Conservation (phyloP, 352 stramenopile species). For the Phytophthora fragariae region DNA sequence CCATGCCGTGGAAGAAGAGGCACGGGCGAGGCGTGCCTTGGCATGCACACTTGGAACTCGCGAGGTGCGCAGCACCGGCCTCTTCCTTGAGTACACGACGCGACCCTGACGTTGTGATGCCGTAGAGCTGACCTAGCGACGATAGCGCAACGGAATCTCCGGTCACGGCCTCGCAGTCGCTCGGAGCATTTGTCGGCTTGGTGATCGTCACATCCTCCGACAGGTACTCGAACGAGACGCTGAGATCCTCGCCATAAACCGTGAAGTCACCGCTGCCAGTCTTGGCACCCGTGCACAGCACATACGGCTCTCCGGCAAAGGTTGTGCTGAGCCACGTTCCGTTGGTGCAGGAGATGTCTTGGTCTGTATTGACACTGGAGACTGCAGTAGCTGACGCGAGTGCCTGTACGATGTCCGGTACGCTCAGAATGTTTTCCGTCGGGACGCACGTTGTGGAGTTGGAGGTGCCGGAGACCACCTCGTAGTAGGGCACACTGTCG, state of each 20-base stretch:
- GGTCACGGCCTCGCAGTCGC: conserved; percentile 29
- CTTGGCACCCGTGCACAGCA: conserved; percentile 42
- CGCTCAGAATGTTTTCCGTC: conserved; percentile 29
- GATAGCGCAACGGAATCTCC: conserved; percentile 30
- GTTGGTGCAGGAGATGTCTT: conserved; percentile 46
- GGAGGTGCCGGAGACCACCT: conserved; percentile 8
- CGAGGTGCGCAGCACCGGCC: conserved; percentile 27
- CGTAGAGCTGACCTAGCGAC: conserved; percentile 38
- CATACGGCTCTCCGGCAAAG: conserved; percentile 47
- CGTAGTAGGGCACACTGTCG: conserved; percentile 43
- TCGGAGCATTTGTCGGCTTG: conserved; percentile 29
- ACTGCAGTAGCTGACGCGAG: conserved; percentile 41
- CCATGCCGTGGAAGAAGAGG: conserved; percentile 65
- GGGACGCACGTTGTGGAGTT: conserved; percentile 28
- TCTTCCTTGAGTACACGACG: conserved; percentile 29
- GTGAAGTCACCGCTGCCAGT: conserved; percentile 30
- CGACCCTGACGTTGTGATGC: conserved; percentile 17
- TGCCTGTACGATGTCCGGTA: conserved; percentile 41
- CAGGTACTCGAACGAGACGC: conserved; percentile 38
- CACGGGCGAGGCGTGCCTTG: conserved; percentile 48
- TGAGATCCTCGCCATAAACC: conserved; percentile 47
- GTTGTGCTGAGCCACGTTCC: conserved; percentile 38
- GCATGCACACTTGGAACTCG: conserved; percentile 45
- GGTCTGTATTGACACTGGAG: conserved; percentile 41
- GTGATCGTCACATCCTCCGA: conserved; percentile 29